phyloP scores from a whole-genome alignment of 139 green algal species.

The Picochlorum sp. region DNA sequence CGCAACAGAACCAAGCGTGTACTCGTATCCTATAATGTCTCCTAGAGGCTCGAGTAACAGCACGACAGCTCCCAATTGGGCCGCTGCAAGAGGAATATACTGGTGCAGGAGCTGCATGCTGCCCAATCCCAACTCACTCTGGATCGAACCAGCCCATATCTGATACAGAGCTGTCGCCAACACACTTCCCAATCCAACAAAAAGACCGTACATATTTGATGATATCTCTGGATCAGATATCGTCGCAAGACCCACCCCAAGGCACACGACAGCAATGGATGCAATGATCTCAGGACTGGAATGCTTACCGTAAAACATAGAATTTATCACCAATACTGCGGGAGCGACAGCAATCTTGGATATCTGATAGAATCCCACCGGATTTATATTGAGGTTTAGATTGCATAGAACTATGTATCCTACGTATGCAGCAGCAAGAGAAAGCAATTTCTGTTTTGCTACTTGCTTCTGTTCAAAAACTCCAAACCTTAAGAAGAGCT shows the following conservation, averaged over 20 bases:
- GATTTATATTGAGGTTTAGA: constrained; percentile 80
- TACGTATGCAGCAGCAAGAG: constrained; percentile 69
- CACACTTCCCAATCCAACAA: constrained; percentile 51
- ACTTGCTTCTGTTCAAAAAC: constrained; percentile 60
- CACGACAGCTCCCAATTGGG: constrained; percentile 55
- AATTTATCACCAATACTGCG: constrained; percentile 68
- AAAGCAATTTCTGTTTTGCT: constrained; percentile 33
- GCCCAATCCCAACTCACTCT: constrained; percentile 68
- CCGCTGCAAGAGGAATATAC: constrained; percentile 62
- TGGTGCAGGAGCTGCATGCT: constrained; percentile 76
- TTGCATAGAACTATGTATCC: constrained; percentile 86
- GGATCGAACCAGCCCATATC: constrained; percentile 76
- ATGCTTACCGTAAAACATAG: constrained; percentile 44
- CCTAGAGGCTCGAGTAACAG: constrained; percentile 67
- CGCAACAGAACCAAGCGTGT: constrained; percentile 31
- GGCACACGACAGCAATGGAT: constrained; percentile 58
- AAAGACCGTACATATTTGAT: constrained; percentile 47
- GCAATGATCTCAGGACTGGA: constrained; percentile 39
- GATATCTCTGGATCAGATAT: constrained; percentile 59
- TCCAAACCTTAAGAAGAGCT: constrained; percentile 15
- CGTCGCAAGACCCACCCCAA: constrained; percentile 69
- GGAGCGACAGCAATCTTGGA: constrained; percentile 84
- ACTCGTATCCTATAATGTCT: constrained; percentile 51
- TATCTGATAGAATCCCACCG: constrained; percentile 81
- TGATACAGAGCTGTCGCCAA: constrained; percentile 71